Base-by-base conservation (phyloP, 75 land plant species). In the Picea sitchensis region DNA sequence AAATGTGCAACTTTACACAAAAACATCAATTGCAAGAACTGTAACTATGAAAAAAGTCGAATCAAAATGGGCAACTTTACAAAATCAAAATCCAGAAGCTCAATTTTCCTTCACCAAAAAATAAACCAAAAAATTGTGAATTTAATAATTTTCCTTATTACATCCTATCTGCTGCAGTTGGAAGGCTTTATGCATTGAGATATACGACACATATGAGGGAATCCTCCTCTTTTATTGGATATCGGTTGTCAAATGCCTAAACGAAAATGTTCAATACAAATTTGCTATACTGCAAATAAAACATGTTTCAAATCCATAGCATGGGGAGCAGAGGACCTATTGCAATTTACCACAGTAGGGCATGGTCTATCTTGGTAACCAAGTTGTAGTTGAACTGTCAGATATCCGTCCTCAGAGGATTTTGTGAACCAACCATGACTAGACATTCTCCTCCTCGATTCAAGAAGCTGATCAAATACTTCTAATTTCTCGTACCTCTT, bases 401-500 rank as follows among this genome's bases (percentile, higher is more conserved):
- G 72, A 65, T 51, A 20, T 61, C 86, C 86, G 17, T 64, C 82
- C 63, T 74, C 36, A 59, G 86, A 61, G 30, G 68, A 61, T 23
- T 38, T 59, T 36, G 85, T 71, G 20, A 79, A 86, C 82, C 86
- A 83, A 59, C 82, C 86, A 11, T 82, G 87, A 69, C 82, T 82
- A 77, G 76, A 83, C 82, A 84, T 80, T 47, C 87, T 75, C 56
- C 65, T 84, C 72, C 87, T 83, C 11, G 75, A 76, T 58, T 59
- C 51, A n/a, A 64, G 67, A 17, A 77, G 60, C 32, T 82, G 83
- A 62, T 80, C 36, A 32, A 73, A 76, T 36, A 84, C 82, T 44
- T 87, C 87, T 61, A 84, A 61, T 58, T 41, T 86, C 38, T 82
- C 76, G 56, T 84, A 86, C 56, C 87, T 86, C 58, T 64, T 38